These are phyloP conservation scores for Platanthera guangdongensis DNA, from an alignment of 106 monocot species.

Conservation along the genomic window DNA sequence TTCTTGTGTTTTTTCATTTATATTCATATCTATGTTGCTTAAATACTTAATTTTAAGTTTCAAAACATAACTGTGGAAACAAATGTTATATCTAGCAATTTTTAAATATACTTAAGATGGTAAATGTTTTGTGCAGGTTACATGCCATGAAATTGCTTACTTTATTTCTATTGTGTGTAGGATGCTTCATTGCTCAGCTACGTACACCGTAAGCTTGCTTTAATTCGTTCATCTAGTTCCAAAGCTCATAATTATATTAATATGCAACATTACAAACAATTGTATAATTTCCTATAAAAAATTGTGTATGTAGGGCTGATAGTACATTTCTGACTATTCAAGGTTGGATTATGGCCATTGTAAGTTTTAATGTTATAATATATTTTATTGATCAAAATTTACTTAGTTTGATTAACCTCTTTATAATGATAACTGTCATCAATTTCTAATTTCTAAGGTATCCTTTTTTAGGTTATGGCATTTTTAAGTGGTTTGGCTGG, in stretches of 20 bases:
- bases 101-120: neutral
- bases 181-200: conserved; percentile 87
- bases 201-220: conserved; percentile 59
- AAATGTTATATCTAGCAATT: no score
- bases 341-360: conserved; percentile 93
- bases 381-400: neutral
- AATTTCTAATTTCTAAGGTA: no score
- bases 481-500: conserved; percentile 94
- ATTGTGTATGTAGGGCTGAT: neutral
- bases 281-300: neutral
- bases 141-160: conserved; percentile 84
- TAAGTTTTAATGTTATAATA: conserved; percentile 20
- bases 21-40: no score
- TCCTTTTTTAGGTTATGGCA: conserved; percentile 72
- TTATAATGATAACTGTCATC: no score
- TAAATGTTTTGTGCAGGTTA: conserved; percentile 35
- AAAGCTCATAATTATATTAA: no score
- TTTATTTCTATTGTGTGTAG: conserved; percentile 75
- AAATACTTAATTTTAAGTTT: no score
- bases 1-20: no score
- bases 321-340: conserved; percentile 52
- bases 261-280: neutral
- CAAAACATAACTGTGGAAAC: no score
- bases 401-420: no score
- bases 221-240: neutral